Evolutionary conservation across 768 basidiomycete species (phyloP), one percentile per base, ranked within the genome.

Genomic region (Tulasnella sp.): DNA sequence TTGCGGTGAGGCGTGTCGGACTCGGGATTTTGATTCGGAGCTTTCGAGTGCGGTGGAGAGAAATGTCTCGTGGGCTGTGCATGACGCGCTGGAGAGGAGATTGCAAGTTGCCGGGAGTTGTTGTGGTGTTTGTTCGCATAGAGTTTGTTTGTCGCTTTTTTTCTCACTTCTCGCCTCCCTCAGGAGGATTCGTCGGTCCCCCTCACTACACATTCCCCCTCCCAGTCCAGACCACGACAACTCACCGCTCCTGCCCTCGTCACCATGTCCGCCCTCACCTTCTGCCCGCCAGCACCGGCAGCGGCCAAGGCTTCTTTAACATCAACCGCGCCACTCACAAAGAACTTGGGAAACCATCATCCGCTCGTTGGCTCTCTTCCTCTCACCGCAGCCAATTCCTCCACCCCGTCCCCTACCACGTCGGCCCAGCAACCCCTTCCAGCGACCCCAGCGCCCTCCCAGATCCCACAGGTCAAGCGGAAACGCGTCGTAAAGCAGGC

Each of bases 321-420:
- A 2, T 75, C 74, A 18, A 42, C 74, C 34, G 74, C 74, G 74
- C 74, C 74, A 34, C 64, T 31, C 64, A 37, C 64, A 34, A 69
- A 69, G 64, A 69, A 69, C 64, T 69, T 69, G 64, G 64, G 64
- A 69, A 69, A 14, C 18, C 64, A 69, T 69, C 64, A 69, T 37
- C 64, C 64, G 24, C 74, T 75, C 46, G 74, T 75, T 42, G 74
- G 74, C 46, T 31, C 74, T 44, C 37, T 77, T 11, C 76, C 76
- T 24, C 48, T 60, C 76, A 77, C 76, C 54, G 28, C 48, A 46
- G 46, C 76, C 46, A 42, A 50, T 58, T 41, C 54, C 4, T 28
- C 74, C 48, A 40, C 28, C 22, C 46, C 76, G 1, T 40, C 76
- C 75, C 41, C 75, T 44, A 18, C 75, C 75, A 24, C 75, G 2